Evolutionary conservation across 2,329 filamentous ascomycete genomes (phyloP).

Genomic region (Neofusicoccum cordaticola): DNA sequence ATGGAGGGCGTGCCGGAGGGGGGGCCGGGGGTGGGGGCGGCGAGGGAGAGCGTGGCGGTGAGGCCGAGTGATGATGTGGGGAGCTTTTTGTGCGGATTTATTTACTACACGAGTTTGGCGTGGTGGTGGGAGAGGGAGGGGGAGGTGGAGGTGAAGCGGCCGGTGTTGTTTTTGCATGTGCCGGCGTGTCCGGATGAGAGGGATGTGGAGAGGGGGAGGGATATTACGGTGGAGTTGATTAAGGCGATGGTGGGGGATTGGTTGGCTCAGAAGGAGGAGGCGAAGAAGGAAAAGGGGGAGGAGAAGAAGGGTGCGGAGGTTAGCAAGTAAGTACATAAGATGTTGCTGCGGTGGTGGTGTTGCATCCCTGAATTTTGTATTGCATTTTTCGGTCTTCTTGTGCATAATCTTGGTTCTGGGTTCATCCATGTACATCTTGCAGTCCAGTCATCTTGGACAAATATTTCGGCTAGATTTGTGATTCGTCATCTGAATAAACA

Average conservation of each 20-base stretch:
- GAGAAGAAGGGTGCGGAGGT: too few relatives aligned
- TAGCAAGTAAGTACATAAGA: too few relatives aligned
- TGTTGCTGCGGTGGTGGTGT: too few relatives aligned
- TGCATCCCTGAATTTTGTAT: too few relatives aligned
- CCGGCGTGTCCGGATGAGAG: constrained; percentile 35
- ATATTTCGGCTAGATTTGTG: too few relatives aligned
- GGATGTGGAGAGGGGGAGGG: constrained; percentile 31
- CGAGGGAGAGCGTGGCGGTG: constrained; percentile 27
- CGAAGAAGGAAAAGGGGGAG: too few relatives aligned
- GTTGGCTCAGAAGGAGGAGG: constrained; percentile 14
- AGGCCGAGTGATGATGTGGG: constrained; percentile 41
- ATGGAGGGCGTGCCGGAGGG: background rate
- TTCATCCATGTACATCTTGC: too few relatives aligned
- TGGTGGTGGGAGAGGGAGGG: constrained; percentile 28
- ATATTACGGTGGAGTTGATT: constrained; percentile 33
- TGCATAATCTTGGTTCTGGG: too few relatives aligned
- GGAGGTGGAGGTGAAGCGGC: constrained; percentile 22
- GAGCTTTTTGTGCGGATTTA: constrained; percentile 45
- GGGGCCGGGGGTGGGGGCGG: background rate
- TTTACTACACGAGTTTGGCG: constrained; percentile 42
- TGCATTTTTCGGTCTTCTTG: too few relatives aligned
- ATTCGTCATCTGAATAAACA: too few relatives aligned
- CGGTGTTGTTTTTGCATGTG: constrained; percentile 44
- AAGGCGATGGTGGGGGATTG: constrained; percentile 35
- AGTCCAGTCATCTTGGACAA: too few relatives aligned